Percentiles rank a stretch among this genome's conserved stretches.
phyloP scores from a whole-genome alignment of 169 alveolate species.

The Perkinsus chesapeaki region DNA sequence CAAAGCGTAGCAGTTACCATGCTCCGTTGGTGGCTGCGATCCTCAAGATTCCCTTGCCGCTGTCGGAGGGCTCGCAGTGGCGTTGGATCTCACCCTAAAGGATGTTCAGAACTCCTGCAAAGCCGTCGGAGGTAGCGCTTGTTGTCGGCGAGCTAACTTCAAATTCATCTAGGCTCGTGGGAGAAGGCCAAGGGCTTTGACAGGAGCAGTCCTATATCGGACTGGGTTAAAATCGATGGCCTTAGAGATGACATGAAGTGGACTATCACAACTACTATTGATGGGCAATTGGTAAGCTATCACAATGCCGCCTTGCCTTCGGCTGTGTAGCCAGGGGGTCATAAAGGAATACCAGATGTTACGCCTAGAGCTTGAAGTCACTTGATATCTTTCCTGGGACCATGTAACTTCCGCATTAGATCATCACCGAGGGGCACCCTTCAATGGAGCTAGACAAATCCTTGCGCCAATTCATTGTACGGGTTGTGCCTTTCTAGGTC shows the following conservation, averaged over 20 bases:
- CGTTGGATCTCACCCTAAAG: background rate
- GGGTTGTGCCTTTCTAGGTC: background rate
- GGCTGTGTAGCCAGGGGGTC: too few relatives aligned
- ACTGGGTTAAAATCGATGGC: background rate
- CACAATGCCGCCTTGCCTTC: background rate
- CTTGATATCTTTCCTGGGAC: too few relatives aligned
- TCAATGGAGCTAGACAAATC: too few relatives aligned
- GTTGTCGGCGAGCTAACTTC: background rate
- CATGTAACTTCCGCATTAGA: too few relatives aligned
- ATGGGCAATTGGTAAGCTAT: background rate
- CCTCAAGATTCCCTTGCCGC: background rate
- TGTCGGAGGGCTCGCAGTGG: background rate
- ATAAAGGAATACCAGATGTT: too few relatives aligned
- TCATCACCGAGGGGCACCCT: too few relatives aligned
- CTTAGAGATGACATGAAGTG: background rate
- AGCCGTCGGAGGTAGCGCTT: background rate
- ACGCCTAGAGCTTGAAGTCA: too few relatives aligned
- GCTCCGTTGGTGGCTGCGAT: background rate
- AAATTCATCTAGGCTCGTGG: background rate
- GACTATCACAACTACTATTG: background rate
- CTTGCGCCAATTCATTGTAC: too few relatives aligned
- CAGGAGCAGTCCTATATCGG: background rate
- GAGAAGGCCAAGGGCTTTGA: background rate
- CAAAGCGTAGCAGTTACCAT: background rate
- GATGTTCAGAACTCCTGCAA: background rate